Evolutionary conservation across 179 eudicot genomes (phyloP), one percentile per base, ranked within the genome.

Genomic region (Beta corolliflora): DNA sequence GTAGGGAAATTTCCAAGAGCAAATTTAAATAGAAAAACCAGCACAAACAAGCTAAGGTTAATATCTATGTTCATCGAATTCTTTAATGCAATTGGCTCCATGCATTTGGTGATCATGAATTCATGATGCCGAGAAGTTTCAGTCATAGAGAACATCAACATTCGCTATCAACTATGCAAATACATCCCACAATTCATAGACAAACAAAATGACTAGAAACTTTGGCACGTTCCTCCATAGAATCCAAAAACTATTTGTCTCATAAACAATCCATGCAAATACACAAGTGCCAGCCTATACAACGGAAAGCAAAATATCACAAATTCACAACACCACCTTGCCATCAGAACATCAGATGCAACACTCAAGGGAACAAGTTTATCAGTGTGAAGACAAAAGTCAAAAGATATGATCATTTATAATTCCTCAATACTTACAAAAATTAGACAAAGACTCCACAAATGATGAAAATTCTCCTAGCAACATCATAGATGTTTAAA

Each of bases 301-400:
- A 68, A 68, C 16, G 41, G 41, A 36, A 36, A 36, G 41, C 41
- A 36, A 36, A 36, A 36, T 36, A 36, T n/a, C n/a, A n/a, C n/a
- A n/a, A n/a, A n/a, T n/a, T 13, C 74, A 71, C 18, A 1, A 56
- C 44, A 55, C 76, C 81, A 67, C 36, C 50, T 65, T 53, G 54
- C 31, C 70, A 72, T 48, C 71, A n/a, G n/a, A n/a, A n/a, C n/a
- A n/a, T n/a, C n/a, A 75, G 48, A 75, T 19, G 63, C 23, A 5
- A 50, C 61, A 66, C 36, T 54, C 73, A 74, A 21, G 41, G 23
- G 14, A 54, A 9, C 6, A 18, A 60, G 41, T 36, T 36, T 3
- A 36, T 36, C 41, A 36, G 3, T 36, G 41, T 36, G 41, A 36
- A 36, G 41, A 36, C n/a, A n/a, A n/a, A n/a, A n/a, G n/a, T n/a